Conservation (phyloP, 1,284 basidiomycete genomes). For the Phellopilus nigrolimitatus region DNA sequence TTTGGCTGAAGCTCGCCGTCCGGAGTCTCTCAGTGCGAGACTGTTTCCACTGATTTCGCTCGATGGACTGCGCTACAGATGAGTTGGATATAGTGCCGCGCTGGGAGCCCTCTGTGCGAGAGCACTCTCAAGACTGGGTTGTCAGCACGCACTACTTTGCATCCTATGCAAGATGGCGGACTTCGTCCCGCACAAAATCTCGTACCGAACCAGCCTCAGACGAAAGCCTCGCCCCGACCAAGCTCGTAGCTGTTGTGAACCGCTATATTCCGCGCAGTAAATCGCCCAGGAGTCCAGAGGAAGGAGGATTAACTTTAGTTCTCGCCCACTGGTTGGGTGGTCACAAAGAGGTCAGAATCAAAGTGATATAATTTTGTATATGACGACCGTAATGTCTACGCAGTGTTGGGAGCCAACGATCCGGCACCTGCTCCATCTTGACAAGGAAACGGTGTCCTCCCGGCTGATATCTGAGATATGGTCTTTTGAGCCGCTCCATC, state of each 20-base stretch:
- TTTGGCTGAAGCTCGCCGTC: too few species aligned
- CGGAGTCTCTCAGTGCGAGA: too few species aligned
- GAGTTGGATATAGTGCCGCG: not conserved
- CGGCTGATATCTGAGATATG: slow-evolving; percentile 1
- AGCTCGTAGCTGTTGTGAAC: not conserved
- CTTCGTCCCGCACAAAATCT: not conserved
- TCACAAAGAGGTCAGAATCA: not conserved
- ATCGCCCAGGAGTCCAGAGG: not conserved
- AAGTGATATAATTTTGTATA: too few species aligned
- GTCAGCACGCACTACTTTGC: slow-evolving; percentile 1
- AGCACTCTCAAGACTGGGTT: not conserved
- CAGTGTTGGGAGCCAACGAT: slow-evolving; percentile 2
- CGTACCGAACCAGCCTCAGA: not conserved
- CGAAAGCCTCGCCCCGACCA: not conserved
- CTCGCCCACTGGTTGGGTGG: not conserved
- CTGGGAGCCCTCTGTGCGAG: not conserved
- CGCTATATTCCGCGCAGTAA: not conserved
- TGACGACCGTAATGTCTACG: too few species aligned
- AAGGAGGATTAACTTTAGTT: not conserved
- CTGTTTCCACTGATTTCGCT: too few species aligned
- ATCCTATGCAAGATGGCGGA: not conserved
- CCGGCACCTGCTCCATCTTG: not conserved
- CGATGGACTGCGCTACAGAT: not conserved
- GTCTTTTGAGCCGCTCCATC: slow-evolving; percentile 2
- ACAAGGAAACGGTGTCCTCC: not conserved